These are phyloP conservation scores for Maudiozyma serrabonitensis DNA, from an alignment of 805 yeast species.

Conservation along the genomic window DNA sequence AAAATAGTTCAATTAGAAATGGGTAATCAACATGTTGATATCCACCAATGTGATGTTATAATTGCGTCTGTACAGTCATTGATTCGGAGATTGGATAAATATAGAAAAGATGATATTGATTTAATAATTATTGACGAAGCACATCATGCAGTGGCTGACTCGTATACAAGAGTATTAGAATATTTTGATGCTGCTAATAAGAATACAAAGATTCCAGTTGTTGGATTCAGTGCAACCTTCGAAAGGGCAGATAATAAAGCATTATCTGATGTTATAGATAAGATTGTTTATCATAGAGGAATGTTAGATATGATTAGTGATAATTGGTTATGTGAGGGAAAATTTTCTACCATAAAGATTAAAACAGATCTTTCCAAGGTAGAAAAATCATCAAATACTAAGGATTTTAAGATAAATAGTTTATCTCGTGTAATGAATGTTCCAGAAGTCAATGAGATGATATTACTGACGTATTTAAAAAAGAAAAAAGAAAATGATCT, in stretches of 20 bases:
- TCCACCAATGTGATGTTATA: constrained; percentile 44
- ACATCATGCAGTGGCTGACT: constrained; percentile 74
- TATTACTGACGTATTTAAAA: constrained; percentile 44
- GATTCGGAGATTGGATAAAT: constrained; percentile 37
- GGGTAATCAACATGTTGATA: constrained; percentile 36
- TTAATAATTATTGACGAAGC: constrained; percentile 83
- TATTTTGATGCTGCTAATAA: constrained; percentile 44
- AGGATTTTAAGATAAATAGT: constrained; percentile 48
- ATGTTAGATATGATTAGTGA: constrained; percentile 56
- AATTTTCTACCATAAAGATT: constrained; percentile 48
- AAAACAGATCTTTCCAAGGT: constrained; percentile 36
- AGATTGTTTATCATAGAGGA: constrained; percentile 61
- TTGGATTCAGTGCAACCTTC: constrained; percentile 87
- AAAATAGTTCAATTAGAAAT: constrained; percentile 56
- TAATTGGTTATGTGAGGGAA: constrained; percentile 61
- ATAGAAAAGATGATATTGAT: constrained; percentile 47
- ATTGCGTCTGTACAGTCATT: constrained; percentile 73
- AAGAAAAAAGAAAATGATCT: constrained; percentile 30
- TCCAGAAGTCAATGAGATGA: constrained; percentile 42
- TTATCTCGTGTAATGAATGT: constrained; percentile 50
- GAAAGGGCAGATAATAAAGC: constrained; percentile 63
- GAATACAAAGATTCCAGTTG: constrained; percentile 41
- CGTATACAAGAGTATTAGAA: constrained; percentile 49
- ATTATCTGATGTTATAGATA: constrained; percentile 52
- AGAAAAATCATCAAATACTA: constrained; percentile 25